phyloP scores from a whole-genome alignment of 331 rosid genomes.

The Acacia pycnantha region DNA sequence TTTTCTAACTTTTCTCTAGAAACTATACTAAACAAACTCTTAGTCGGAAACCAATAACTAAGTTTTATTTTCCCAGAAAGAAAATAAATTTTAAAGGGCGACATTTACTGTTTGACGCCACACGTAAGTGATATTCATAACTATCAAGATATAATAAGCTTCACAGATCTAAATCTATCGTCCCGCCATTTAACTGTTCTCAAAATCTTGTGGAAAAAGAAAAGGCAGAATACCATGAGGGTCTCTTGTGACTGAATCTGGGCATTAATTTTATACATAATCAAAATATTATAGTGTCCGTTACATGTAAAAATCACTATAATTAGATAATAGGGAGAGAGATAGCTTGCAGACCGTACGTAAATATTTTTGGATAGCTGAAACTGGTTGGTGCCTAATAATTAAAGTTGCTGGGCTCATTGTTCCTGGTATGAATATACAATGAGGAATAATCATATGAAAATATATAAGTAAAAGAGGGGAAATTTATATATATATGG shows the following conservation, averaged over 20 bases:
- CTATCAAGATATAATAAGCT: background rate
- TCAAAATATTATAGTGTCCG: background rate
- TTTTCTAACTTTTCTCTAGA: too few species aligned
- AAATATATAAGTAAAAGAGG: background rate
- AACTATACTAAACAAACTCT: too few species aligned
- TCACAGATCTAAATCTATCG: background rate
- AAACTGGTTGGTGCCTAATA: too few species aligned
- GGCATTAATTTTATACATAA: background rate
- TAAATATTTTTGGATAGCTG: background rate
- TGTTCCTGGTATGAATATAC: background rate
- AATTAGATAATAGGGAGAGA: too few species aligned
- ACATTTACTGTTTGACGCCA: background rate
- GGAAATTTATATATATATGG: background rate
- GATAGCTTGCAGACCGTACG: background rate
- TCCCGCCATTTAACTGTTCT: background rate
- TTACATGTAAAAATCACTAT: background rate
- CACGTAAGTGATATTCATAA: background rate
- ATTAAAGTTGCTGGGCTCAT: too few species aligned
- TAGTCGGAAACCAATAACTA: too few species aligned
- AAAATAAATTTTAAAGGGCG: background rate
- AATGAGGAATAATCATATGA: background rate
- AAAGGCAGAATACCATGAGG: background rate
- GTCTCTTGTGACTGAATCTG: too few species aligned
- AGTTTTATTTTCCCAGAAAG: background rate
- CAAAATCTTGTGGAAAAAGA: background rate